These are phyloP conservation scores for Ceratobasidium sp. DNA, from an alignment of 1,284 basidiomycete species.

Conservation along the genomic window DNA sequence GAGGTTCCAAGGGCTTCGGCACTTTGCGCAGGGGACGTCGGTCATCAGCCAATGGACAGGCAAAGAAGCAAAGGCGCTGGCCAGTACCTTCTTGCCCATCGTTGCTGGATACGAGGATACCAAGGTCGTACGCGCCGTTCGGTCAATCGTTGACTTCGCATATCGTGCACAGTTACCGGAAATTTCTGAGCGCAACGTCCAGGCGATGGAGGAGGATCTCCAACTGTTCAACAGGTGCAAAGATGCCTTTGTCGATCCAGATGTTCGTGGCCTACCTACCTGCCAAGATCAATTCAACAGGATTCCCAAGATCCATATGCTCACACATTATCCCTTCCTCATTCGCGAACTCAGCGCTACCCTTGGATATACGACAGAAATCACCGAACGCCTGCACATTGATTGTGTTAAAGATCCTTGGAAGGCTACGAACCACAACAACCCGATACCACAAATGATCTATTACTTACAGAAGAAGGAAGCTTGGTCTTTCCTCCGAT, in stretches of 20 bases:
- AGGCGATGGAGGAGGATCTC: neutral
- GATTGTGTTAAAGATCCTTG: constrained; percentile 40
- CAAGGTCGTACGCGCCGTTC: constrained; percentile 44
- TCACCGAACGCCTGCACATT: constrained; percentile 44
- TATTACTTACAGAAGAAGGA: constrained; percentile 32
- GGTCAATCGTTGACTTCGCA: constrained; percentile 48
- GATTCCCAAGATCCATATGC: constrained; percentile 43
- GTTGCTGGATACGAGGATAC: neutral
- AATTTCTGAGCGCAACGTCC: neutral
- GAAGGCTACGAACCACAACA: constrained; percentile 32
- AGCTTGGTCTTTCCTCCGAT: neutral
- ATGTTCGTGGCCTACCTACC: neutral
- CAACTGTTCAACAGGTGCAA: neutral
- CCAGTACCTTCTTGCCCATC: constrained; percentile 21
- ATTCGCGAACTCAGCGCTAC: constrained; percentile 36
- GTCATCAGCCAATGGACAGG: constrained; percentile 45
- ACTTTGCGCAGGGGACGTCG: constrained; percentile 41
- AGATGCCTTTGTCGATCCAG: neutral
- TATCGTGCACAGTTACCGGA: constrained; percentile 17
- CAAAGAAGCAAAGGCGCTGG: constrained; percentile 43
- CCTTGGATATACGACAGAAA: constrained; percentile 42
- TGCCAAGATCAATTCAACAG: neutral
- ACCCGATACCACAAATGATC: constrained; percentile 36
- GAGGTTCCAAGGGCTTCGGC: neutral
- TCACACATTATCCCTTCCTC: constrained; percentile 26